phyloP scores from a whole-genome alignment of 129 eudicot species.

The Helianthus tuberosus region DNA sequence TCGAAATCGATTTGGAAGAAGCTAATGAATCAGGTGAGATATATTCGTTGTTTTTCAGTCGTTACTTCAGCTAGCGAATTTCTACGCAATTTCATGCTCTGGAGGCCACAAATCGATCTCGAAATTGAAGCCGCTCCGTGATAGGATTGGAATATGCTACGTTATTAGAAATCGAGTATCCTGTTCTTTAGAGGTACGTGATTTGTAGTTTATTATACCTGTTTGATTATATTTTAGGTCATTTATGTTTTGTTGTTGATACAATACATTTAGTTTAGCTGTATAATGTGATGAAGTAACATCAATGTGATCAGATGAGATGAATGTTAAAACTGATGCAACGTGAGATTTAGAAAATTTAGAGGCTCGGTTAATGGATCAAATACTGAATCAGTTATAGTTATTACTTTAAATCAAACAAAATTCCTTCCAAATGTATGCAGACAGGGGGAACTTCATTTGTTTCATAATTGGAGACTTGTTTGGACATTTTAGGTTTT shows the following conservation, averaged over 20 bases:
- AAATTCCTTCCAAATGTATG: not conserved
- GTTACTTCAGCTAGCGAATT: slow-evolving; percentile 81
- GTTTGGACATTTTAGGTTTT: slow-evolving; percentile 16
- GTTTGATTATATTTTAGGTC: not conserved
- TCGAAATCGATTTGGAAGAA: not conserved
- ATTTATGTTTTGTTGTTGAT: slow-evolving; percentile 1
- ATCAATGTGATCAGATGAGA: not conserved
- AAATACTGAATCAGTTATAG: slow-evolving; percentile 15
- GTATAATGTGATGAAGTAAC: not conserved
- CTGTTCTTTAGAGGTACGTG: slow-evolving; percentile 58
- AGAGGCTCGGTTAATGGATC: slow-evolving; percentile 4
- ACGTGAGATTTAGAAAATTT: too few relatives aligned
- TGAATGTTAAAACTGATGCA: slow-evolving; percentile 5
- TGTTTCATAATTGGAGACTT: not conserved
- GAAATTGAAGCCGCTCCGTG: slow-evolving; percentile 53
- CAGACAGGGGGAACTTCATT: not conserved
- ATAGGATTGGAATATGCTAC: slow-evolving; percentile 80
- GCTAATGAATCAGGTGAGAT: not conserved
- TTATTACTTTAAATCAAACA: not conserved
- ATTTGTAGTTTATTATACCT: not conserved
- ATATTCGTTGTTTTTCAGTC: slow-evolving; percentile 46
- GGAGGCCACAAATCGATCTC: slow-evolving; percentile 27
- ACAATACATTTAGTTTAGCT: not conserved
- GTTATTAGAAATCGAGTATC: slow-evolving; percentile 52
- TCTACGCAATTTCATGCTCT: slow-evolving; percentile 66